Evolutionary conservation across 306 rosid genomes (phyloP).

Genomic region (Vicia faba): DNA sequence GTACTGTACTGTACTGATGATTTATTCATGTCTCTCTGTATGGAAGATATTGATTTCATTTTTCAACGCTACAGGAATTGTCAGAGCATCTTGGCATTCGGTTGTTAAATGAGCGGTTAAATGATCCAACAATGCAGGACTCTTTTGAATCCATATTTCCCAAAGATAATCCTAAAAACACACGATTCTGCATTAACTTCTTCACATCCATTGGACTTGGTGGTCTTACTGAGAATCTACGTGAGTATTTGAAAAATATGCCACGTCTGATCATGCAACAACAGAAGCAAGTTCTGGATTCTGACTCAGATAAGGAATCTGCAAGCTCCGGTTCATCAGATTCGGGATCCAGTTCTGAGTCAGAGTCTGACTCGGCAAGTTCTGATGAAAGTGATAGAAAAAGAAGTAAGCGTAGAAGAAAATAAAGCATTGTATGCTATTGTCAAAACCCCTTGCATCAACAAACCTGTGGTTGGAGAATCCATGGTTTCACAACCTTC

Average conservation of each 20-base stretch:
- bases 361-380: conserved; percentile 54
- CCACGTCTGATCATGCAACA: conserved; percentile 93
- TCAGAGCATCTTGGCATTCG: conserved; percentile 84
- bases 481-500: conserved; percentile 26
- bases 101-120: conserved; percentile 66
- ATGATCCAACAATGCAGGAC: conserved; percentile 66
- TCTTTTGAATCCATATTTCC: conserved; percentile 78
- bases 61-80: conserved; percentile 67
- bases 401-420: conserved; percentile 59
- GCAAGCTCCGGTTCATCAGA: conserved; percentile 59
- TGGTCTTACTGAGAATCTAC: conserved; percentile 76
- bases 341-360: conserved; percentile 53
- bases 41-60: conserved; percentile 39
- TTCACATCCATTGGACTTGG: conserved; percentile 91
- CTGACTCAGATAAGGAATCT: conserved; percentile 60
- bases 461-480: conserved; percentile 9
- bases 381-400: conserved; percentile 59
- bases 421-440: conserved; percentile 31
- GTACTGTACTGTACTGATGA: background rate
- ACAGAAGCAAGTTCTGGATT: conserved; percentile 59
- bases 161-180: conserved; percentile 84
- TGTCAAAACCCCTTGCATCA: conserved; percentile 7
- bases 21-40: background rate
- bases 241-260: conserved; percentile 89
- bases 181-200: conserved; percentile 86